Evolutionary conservation across 176 grass and related monocot genomes (phyloP).

Genomic region (sorghum (Sorghum bicolor)): Sorghum_bicolor_NCBIv3 NC_012872.2:1478001-1478500

Average conservation of each 20-base stretch:
- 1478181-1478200: conserved; percentile 90
- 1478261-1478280: conserved; percentile 1
- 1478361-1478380: conserved; percentile 60
- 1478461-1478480: conserved; percentile 21
- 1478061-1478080: conserved; percentile 82
- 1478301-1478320: conserved; percentile 23
- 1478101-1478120: conserved; percentile 8
- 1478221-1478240: conserved; percentile 37
- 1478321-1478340: conserved; percentile 74
- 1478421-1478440: conserved; percentile 42
- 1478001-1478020: conserved; percentile 85
- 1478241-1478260: conserved; percentile 7
- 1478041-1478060: conserved; percentile 96
- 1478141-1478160: conserved; percentile 55
- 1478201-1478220: conserved; percentile 61
- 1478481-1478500: conserved; percentile 24
- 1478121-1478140: not conserved
- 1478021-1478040: conserved; percentile 97
- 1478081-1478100: not conserved
- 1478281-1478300: not conserved
- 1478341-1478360: conserved; percentile 90
- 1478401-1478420: conserved; percentile 26
- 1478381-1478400: conserved; percentile 4
- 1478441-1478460: not conserved
- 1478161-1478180: conserved; percentile 94